phyloP scores from a whole-genome alignment of 306 rosid species.

The Coriaria nepalensis region DNA sequence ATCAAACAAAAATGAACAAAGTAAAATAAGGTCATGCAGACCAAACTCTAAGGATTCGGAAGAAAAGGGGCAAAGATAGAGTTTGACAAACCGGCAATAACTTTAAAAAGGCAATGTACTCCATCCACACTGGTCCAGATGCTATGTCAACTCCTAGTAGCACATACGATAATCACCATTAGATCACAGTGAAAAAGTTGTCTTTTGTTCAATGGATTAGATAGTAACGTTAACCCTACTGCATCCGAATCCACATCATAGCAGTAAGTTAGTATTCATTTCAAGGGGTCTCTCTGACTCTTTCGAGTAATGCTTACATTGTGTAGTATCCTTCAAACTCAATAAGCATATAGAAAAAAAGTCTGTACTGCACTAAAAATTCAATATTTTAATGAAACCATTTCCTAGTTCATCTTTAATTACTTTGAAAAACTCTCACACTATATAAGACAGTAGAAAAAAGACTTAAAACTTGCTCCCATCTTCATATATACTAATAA shows the following conservation, averaged over 20 bases:
- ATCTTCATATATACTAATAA: too few species aligned
- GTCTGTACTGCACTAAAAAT: too few species aligned
- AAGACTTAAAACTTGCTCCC: too few species aligned
- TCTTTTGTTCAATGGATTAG: background rate
- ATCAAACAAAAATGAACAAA: constrained; percentile 8
- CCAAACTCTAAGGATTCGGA: constrained; percentile 5
- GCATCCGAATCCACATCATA: background rate
- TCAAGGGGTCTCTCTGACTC: too few species aligned
- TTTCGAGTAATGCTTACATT: too few species aligned
- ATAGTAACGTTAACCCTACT: too few species aligned
- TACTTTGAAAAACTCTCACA: too few species aligned
- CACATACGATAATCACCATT: constrained; percentile 14
- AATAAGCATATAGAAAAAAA: too few species aligned
- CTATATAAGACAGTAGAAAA: too few species aligned
- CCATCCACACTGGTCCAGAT: constrained; percentile 97
- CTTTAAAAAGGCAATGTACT: constrained; percentile 70
- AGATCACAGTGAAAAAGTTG: constrained; percentile 1
- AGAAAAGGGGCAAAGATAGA: constrained; percentile 12
- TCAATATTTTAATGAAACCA: too few species aligned
- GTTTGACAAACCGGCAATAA: constrained; percentile 62
- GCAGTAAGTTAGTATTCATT: background rate
- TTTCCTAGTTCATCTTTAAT: too few species aligned
- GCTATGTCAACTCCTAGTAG: constrained; percentile 77
- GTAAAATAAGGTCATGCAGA: constrained; percentile 3
- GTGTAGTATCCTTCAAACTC: too few species aligned